A percentile compares a stretch with the other conserved stretches of the same genome.
phyloP scores from a whole-genome alignment of 2,329 filamentous ascomycete species.

The Talaromyces rugulosus region DNA sequence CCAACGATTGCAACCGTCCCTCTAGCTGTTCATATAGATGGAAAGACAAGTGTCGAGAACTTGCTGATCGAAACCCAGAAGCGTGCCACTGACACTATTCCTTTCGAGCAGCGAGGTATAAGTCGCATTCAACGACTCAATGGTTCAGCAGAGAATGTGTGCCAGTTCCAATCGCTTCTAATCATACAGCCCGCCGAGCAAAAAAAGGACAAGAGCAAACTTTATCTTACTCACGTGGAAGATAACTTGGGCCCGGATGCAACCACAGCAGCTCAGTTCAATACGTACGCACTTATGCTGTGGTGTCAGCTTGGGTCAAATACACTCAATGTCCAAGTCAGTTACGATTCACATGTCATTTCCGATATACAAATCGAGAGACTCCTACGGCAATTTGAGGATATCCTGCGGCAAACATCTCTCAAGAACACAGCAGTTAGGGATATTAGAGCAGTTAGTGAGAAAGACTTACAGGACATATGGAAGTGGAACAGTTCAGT shows the following conservation, averaged over 20 bases:
- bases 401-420: background rate
- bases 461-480: constrained; percentile 12
- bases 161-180: constrained; percentile 36
- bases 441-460: constrained; percentile 20
- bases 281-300: constrained; percentile 5
- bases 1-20: constrained; percentile 13
- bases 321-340: background rate
- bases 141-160: constrained; percentile 33
- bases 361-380: constrained; percentile 9
- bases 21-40: constrained; percentile 29
- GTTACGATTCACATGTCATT: constrained; percentile 4
- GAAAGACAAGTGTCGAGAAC: constrained; percentile 39
- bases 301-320: background rate
- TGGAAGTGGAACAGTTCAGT: constrained; percentile 7
- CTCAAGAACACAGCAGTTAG: background rate
- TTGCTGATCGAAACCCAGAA: constrained; percentile 1
- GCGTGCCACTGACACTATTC: constrained; percentile 51
- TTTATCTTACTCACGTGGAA: constrained; percentile 1
- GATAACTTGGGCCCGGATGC: background rate
- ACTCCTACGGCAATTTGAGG: constrained; percentile 19
- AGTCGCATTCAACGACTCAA: constrained; percentile 48
- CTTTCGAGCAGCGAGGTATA: constrained; percentile 54
- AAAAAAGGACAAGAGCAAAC: background rate
- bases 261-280: constrained; percentile 2
- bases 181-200: constrained; percentile 22